Conservation (phyloP, 371 early-diverging fungal species). For the Mortierella sp. region DNA sequence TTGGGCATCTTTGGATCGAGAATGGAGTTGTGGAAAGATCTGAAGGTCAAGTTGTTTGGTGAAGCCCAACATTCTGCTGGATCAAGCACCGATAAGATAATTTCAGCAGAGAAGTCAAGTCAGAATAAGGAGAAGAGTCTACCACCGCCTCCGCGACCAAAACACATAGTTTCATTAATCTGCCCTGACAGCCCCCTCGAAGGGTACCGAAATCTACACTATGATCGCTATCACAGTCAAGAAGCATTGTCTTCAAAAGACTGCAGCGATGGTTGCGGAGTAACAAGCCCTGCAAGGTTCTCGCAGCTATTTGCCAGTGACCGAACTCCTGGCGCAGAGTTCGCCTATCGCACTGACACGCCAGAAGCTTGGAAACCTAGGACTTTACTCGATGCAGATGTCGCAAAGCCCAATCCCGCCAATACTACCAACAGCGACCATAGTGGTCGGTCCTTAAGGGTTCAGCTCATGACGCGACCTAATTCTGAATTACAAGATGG, state of each 20-base stretch:
- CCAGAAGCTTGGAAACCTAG: constrained; percentile 2
- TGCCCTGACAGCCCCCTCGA: not conserved
- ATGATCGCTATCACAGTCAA: not conserved
- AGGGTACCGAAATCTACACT: no score
- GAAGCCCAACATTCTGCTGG: not conserved
- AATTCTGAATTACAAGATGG: not conserved
- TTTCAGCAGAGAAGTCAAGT: not conserved
- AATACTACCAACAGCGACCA: not conserved
- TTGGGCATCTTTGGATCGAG: constrained; percentile 45
- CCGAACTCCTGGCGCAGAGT: not conserved
- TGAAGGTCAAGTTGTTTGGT: constrained; percentile 11
- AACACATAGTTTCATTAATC: not conserved
- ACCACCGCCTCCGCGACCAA: not conserved
- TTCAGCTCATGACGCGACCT: not conserved
- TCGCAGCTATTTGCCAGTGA: not conserved
- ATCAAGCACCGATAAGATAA: not conserved
- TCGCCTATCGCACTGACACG: not conserved
- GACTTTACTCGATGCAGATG: no score
- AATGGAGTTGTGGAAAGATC: constrained; percentile 47
- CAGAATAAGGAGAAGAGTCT: not conserved
- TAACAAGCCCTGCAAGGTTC: not conserved
- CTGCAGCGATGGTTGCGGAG: no score
- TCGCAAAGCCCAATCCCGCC: not conserved
- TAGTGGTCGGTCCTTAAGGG: not conserved
- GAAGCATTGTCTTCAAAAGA: not conserved